Base-by-base conservation (phyloP, 257 asterid species). In the Lycium barbarum region DNA sequence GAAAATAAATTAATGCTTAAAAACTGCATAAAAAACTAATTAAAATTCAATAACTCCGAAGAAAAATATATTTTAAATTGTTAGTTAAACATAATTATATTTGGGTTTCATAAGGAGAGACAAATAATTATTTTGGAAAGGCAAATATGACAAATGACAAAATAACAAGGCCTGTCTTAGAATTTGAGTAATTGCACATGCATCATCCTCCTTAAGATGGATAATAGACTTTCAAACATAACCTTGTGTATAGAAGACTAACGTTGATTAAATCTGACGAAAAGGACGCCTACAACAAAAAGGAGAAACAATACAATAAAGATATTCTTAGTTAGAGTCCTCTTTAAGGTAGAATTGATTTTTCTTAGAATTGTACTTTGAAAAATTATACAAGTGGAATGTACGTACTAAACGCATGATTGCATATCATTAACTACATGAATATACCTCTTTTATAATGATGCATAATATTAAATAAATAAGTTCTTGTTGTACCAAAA, bases 181-280 rank as follows among this genome's bases (percentile, higher is more conserved):
- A 84, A 82, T 66, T 62, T n/a, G 51, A 88, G 88, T 74, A 80
- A 87, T 45, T 80, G 90, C 93, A 91, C 90, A 88, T 91, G 92
- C 78, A 82, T 11, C 53, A 73, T 80, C n/a, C 88, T 66, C 83
- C 49, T 59, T 57, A 85, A 51, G 40, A 83, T 87, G 91, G 87
- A 84, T 92, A 89, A 84, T 59, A 63, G 84, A 51, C 83, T 58
- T 85, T 18, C 63, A 17, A 81, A 89, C 90, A 92, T 26, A 26
- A 26, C 33, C 33, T 26, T 26, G 33, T 26, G 33, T 93, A 84
- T 40, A 40, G 2, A 40, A 40, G 45, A 40, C 45, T 40, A 78
- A 80, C 58, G 88, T 93, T 93, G 94, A 96, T 92, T 92, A 88
- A 12, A 76, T 62, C 62, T 85, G 88, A 82, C 90, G 84, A 90